Evolutionary conservation across 768 basidiomycete genomes (phyloP).

Genomic region (Scleroderma citrinum): DNA sequence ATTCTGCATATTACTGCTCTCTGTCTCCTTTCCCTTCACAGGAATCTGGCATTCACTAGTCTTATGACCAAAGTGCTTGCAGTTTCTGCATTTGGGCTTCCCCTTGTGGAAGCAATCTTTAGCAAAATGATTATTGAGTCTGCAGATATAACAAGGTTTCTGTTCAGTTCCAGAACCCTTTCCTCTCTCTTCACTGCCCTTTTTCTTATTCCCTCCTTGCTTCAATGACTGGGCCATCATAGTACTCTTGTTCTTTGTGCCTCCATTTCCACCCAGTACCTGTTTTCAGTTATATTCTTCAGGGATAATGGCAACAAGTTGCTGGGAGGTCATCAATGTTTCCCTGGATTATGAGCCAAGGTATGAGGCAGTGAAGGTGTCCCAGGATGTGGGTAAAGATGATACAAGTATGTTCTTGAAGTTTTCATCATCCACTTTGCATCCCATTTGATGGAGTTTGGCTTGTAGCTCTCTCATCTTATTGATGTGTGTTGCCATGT

Average conservation of each 20-base stretch:
- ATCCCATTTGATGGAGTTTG: neutral
- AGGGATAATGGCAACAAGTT: neutral
- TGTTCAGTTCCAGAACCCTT: neutral
- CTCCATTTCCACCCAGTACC: neutral
- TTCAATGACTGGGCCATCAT: neutral
- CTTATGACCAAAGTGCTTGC: neutral
- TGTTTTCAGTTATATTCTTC: neutral
- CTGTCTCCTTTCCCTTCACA: neutral
- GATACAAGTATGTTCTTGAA: neutral
- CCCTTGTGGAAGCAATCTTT: neutral
- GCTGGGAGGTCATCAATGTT: neutral
- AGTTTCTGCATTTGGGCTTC: neutral
- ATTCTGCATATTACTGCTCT: neutral
- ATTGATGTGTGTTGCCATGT: neutral
- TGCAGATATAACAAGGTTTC: neutral
- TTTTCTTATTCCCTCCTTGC: neutral
- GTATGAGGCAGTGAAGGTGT: neutral
- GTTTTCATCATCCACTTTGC: neutral
- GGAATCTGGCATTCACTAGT: neutral
- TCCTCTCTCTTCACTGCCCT: neutral
- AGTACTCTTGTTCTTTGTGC: neutral
- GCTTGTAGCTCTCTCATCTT: neutral
- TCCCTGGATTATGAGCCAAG: neutral
- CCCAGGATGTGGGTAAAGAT: neutral
- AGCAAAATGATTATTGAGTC: neutral